phyloP scores from a whole-genome alignment of 768 basidiomycete genomes.

The Cyathus striatus region DNA sequence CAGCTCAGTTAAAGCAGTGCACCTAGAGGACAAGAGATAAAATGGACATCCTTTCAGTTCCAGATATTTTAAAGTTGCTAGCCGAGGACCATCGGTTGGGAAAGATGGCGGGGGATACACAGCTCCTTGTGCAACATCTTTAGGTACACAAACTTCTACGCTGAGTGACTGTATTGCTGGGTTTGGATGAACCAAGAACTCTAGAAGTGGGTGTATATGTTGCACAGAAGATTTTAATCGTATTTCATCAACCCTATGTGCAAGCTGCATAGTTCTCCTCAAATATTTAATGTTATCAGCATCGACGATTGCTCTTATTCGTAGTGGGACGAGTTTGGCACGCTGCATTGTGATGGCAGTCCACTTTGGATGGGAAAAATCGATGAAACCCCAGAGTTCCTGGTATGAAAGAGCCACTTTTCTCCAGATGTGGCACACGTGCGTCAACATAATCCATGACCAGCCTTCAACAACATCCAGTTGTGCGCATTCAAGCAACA shows the following conservation, averaged over 20 bases:
- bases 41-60: conserved; percentile 31
- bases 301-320: conserved; percentile 23
- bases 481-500: conserved; percentile 22
- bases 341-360: conserved; percentile 22
- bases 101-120: conserved; percentile 14
- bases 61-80: conserved; percentile 24
- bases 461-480: conserved; percentile 12
- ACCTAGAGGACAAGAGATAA: conserved; percentile 29
- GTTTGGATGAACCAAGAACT: conserved; percentile 28
- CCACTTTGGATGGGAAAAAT: conserved; percentile 31
- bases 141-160: conserved; percentile 20
- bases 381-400: conserved; percentile 31
- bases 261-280: conserved; percentile 26
- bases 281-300: conserved; percentile 22
- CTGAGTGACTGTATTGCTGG: conserved; percentile 26
- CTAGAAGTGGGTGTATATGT: conserved; percentile 26
- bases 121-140: conserved; percentile 10
- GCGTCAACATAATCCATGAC: conserved; percentile 29
- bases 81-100: conserved; percentile 20
- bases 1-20: conserved; percentile 26
- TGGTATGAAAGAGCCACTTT: conserved; percentile 21
- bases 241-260: conserved; percentile 28
- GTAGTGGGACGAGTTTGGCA: conserved; percentile 25
- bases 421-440: conserved; percentile 34
- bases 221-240: conserved; percentile 27